Evolutionary conservation across 306 rosid species (phyloP).

Genomic region (Abrus precatorius): DNA sequence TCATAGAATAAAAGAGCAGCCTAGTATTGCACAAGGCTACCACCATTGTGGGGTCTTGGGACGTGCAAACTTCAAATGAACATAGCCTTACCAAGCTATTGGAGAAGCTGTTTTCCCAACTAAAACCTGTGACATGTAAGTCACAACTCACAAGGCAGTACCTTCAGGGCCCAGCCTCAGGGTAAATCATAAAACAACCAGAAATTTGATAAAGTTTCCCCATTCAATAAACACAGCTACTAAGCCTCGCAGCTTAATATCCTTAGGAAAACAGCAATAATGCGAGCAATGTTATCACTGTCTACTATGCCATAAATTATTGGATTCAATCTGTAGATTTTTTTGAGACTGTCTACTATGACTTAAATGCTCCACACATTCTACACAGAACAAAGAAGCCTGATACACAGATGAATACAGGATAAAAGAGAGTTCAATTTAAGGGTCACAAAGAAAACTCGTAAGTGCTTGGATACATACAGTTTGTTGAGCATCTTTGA

Average conservation of each 20-base stretch:
- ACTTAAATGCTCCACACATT: conserved; percentile 4
- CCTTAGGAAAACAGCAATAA: conserved; percentile 12
- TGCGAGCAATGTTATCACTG: conserved; percentile 12
- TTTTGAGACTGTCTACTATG: neutral
- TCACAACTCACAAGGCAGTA: conserved; percentile 17
- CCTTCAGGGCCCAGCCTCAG: neutral
- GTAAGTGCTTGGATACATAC: conserved; percentile 61
- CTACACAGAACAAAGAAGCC: conserved; percentile 25
- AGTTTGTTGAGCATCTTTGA: conserved; percentile 97
- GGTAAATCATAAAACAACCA: conserved; percentile 26
- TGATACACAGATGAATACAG: neutral
- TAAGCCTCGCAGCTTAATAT: conserved; percentile 15
- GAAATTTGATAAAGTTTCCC: conserved; percentile 24
- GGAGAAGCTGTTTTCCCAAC: conserved; percentile 4
- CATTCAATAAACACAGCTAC: neutral
- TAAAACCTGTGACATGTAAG: conserved; percentile 29
- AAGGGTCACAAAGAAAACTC: conserved; percentile 22
- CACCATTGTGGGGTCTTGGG: conserved; percentile 4
- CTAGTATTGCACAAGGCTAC: conserved; percentile 15
- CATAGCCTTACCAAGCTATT: conserved; percentile 1
- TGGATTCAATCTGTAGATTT: neutral
- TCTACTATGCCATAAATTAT: conserved; percentile 20
- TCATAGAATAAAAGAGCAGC: conserved; percentile 25
- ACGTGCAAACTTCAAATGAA: conserved; percentile 13
- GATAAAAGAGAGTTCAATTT: conserved; percentile 17